Percentiles rank a stretch among this genome's conserved stretches.
These are phyloP conservation scores for Phytophthora sp. DNA, from an alignment of 352 stramenopile genomes.

Conservation along the genomic window DNA sequence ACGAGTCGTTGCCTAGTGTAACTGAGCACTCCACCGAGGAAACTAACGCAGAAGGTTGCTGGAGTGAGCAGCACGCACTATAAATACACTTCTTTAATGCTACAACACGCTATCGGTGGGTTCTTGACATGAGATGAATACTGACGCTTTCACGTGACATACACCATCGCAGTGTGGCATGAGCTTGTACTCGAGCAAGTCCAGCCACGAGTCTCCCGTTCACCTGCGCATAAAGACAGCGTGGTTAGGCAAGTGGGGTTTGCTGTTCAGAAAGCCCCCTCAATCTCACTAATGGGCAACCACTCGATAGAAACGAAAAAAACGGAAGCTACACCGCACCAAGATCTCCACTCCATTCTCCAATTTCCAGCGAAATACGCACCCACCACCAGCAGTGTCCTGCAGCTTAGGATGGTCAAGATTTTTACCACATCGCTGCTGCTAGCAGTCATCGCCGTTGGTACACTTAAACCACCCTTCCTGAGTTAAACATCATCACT, in stretches of 20 bases:
- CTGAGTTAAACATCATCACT: slow-evolving; percentile 10
- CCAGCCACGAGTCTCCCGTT: not conserved
- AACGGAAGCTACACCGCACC: slow-evolving; percentile 1
- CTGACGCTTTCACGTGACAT: not conserved
- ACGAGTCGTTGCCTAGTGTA: not conserved
- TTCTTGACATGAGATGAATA: slow-evolving; percentile 9
- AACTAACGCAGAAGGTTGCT: slow-evolving; percentile 2
- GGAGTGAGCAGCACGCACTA: not conserved
- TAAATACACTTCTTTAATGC: not conserved
- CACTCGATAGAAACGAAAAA: not conserved
- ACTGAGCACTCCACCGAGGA: not conserved
- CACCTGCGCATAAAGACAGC: too few species aligned
- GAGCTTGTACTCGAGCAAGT: not conserved
- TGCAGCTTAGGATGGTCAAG: slow-evolving; percentile 12
- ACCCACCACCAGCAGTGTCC: not conserved
- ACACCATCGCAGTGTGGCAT: slow-evolving; percentile 11
- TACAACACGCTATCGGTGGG: not conserved
- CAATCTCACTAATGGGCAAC: not conserved
- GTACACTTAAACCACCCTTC: not conserved
- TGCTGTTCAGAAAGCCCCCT: slow-evolving; percentile 1
- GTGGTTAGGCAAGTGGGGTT: not conserved
- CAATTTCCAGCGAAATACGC: slow-evolving; percentile 29
- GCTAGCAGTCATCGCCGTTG: not conserved
- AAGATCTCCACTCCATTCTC: slow-evolving; percentile 5
- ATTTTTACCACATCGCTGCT: slow-evolving; percentile 5